These are phyloP conservation scores for Gryganskiella cystojenkinii DNA, from an alignment of 192 early-diverging fungal genomes.

Conservation along the genomic window DNA sequence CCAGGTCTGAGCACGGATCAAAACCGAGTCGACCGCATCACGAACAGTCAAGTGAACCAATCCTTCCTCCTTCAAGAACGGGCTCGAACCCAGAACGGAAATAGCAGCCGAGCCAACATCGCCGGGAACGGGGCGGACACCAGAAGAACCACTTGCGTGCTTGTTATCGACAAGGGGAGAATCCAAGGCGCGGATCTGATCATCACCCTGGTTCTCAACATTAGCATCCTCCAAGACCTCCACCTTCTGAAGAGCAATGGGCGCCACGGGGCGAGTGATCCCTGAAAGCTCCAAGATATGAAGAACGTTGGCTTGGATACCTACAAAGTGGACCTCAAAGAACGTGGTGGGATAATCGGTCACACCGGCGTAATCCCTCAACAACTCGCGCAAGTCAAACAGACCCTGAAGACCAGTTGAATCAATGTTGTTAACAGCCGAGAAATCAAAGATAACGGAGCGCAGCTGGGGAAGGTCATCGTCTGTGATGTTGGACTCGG, in stretches of 20 bases:
- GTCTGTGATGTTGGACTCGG: slow-evolving; percentile 38
- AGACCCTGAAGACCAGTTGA: slow-evolving; percentile 83
- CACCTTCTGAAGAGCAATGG: slow-evolving; percentile 36
- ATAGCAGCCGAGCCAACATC: slow-evolving; percentile 14
- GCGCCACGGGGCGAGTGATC: slow-evolving; percentile 37
- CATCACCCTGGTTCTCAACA: not conserved
- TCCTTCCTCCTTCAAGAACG: slow-evolving; percentile 49
- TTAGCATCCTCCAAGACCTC: slow-evolving; percentile 24
- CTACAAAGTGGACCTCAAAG: slow-evolving; percentile 58
- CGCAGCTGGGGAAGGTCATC: slow-evolving; percentile 65
- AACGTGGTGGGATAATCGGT: slow-evolving; percentile 33
- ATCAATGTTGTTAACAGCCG: slow-evolving; percentile 82
- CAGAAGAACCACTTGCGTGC: not conserved
- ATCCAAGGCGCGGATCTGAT: not conserved
- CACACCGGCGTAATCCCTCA: slow-evolving; percentile 50
- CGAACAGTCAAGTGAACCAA: slow-evolving; percentile 52
- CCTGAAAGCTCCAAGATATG: slow-evolving; percentile 35
- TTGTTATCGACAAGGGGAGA: not conserved
- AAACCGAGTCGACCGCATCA: slow-evolving; percentile 40
- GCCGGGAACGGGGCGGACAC: slow-evolving; percentile 8
- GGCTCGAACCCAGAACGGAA: slow-evolving; percentile 19
- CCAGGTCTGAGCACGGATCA: slow-evolving; percentile 37
- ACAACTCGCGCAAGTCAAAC: slow-evolving; percentile 60
- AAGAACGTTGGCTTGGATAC: slow-evolving; percentile 45
- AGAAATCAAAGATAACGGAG: slow-evolving; percentile 86